Percentiles rank a stretch among this genome's conserved stretches.
phyloP scores from a whole-genome alignment of 768 basidiomycete species.

The Terana coerulea region DNA sequence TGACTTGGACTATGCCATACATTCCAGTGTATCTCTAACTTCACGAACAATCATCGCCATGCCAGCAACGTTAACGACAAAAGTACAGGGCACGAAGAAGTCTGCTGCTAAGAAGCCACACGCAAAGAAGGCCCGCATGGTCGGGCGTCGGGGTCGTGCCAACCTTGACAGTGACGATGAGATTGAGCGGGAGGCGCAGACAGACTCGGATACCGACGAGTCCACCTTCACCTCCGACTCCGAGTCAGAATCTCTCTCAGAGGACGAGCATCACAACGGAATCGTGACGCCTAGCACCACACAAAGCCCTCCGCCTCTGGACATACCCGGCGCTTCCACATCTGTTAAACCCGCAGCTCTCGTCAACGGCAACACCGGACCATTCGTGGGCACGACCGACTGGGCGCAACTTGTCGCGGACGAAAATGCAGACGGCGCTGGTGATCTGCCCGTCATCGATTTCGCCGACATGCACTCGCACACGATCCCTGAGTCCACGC shows the following conservation, averaged over 20 bases:
- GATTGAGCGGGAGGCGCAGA: constrained; percentile 63
- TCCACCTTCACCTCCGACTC: constrained; percentile 66
- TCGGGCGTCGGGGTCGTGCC: constrained; percentile 62
- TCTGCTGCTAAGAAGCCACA: constrained; percentile 10
- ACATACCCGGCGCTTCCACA: constrained; percentile 14
- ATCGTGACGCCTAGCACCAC: constrained; percentile 67
- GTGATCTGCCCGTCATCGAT: constrained; percentile 75
- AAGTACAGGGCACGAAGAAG: constrained; percentile 1
- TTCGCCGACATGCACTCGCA: constrained; percentile 57
- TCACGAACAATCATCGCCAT: constrained; percentile 9
- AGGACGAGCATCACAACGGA: constrained; percentile 50
- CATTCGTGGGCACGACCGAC: constrained; percentile 50
- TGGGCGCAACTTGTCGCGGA: constrained; percentile 89
- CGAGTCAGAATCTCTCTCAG: constrained; percentile 66
- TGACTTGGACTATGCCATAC: too few species aligned
- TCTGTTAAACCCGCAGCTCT: constrained; percentile 23
- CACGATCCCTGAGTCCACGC: constrained; percentile 26
- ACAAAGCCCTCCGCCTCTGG: constrained; percentile 44
- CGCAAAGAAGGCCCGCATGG: constrained; percentile 36
- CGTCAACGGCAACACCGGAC: constrained; percentile 32
- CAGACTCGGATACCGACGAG: constrained; percentile 67
- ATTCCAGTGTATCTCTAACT: too few species aligned
- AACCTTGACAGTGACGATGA: constrained; percentile 75
- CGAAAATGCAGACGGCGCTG: constrained; percentile 58
- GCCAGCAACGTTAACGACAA: constrained; percentile 15